These are phyloP conservation scores for Phaeosphaeriaceae sp. DNA, from an alignment of 2,329 filamentous ascomycete genomes.

Conservation along the genomic window DNA sequence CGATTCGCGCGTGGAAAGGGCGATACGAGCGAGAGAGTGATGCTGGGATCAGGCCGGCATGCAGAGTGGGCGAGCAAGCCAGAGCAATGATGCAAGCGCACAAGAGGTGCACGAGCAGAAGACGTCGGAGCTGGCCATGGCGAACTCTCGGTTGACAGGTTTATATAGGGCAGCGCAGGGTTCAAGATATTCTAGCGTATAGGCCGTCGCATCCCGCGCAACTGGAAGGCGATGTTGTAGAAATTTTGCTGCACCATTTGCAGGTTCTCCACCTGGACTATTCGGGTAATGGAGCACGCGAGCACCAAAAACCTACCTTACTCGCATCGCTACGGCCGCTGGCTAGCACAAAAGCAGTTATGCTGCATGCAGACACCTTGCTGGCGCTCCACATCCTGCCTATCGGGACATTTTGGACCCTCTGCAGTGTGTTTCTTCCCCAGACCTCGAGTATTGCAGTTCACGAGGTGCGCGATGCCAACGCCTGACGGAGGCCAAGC, in stretches of 20 bases:
- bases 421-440: slow-evolving; percentile 2
- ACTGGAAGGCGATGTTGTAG: slow-evolving; percentile 14
- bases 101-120: slow-evolving; percentile 9
- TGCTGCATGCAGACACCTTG: not conserved
- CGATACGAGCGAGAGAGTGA: not conserved
- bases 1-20: not conserved
- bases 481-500: slow-evolving; percentile 21
- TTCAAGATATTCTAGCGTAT: slow-evolving; percentile 29
- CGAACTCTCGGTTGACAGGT: slow-evolving; percentile 2
- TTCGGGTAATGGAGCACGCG: slow-evolving; percentile 22
- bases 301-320: slow-evolving; percentile 11
- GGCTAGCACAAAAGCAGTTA: slow-evolving; percentile 7
- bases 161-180: slow-evolving; percentile 29
- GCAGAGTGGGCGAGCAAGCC: not conserved
- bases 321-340: slow-evolving; percentile 4
- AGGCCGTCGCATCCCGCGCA: slow-evolving; percentile 24
- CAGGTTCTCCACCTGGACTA: slow-evolving; percentile 20
- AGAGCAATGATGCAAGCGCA: slow-evolving; percentile 7
- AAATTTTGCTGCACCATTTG: no score
- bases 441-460: slow-evolving; percentile 6
- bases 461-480: not conserved
- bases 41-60: not conserved
- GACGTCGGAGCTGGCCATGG: slow-evolving; percentile 12
- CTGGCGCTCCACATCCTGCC: slow-evolving; percentile 4
- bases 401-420: not conserved